Percentiles rank a stretch among this genome's conserved stretches.
These are phyloP conservation scores for Rhodomyrtus psidioides DNA, from an alignment of 441 rosid genomes.

Conservation along the genomic window DNA sequence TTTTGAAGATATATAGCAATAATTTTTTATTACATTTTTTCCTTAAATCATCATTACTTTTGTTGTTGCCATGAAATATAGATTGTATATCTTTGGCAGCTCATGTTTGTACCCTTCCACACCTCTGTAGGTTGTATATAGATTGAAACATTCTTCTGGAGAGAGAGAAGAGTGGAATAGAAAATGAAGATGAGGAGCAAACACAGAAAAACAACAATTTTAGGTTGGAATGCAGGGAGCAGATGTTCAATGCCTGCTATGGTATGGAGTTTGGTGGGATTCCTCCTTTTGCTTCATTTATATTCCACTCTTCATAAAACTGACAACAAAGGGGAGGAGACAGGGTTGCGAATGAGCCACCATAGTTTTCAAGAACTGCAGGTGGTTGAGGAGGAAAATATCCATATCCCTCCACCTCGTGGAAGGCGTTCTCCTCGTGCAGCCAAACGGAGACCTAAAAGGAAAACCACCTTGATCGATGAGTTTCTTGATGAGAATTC, in stretches of 20 bases:
- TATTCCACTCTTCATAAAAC: conserved; percentile 32
- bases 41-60: not conserved
- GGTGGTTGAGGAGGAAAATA: conserved; percentile 65
- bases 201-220: conserved; percentile 61
- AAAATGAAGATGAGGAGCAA: conserved; percentile 73
- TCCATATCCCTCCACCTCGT: conserved; percentile 71
- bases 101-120: not conserved
- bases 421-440: conserved; percentile 76
- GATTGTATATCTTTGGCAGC: not conserved
- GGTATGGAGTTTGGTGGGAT: conserved; percentile 70
- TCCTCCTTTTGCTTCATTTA: conserved; percentile 51
- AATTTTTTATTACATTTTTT: not conserved
- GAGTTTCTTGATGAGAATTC: conserved; percentile 94
- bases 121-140: not conserved
- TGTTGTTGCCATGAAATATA: not conserved
- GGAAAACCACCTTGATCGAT: conserved; percentile 58
- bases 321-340: conserved; percentile 30
- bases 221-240: conserved; percentile 69
- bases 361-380: conserved; percentile 43
- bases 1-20: not conserved
- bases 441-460: conserved; percentile 62
- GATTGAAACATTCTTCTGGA: conserved; percentile 47
- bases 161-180: conserved; percentile 18
- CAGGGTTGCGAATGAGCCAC: conserved; percentile 28
- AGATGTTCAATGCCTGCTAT: conserved; percentile 48